A percentile compares a stretch with the other conserved stretches of the same genome.
Evolutionary conservation across 176 grass and related monocot species (phyloP).

Genomic region (Lolium rigidum): DNA sequence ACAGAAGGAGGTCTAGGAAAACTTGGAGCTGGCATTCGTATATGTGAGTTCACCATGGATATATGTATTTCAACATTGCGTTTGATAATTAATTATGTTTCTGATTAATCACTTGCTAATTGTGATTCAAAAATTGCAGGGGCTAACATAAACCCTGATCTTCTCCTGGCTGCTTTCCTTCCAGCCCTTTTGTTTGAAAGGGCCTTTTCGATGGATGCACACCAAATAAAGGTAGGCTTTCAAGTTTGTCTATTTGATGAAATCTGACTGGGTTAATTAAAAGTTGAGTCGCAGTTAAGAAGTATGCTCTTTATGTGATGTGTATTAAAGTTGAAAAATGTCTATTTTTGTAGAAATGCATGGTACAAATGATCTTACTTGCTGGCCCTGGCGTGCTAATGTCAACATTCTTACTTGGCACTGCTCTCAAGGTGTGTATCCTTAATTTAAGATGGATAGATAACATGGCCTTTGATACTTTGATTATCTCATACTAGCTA

Average conservation of each 20-base stretch:
- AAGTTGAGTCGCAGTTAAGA: neutral
- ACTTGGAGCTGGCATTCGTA: slow-evolving; percentile 80
- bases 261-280: neutral
- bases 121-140: slow-evolving; percentile 52
- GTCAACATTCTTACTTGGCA: slow-evolving; percentile 81
- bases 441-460: neutral
- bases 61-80: neutral
- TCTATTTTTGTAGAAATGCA: slow-evolving; percentile 80
- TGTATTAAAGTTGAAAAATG: neutral
- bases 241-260: neutral
- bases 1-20: slow-evolving; percentile 76
- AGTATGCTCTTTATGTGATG: neutral
- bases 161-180: slow-evolving; percentile 89
- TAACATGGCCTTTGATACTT: slow-evolving; percentile 2
- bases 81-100: slow-evolving; percentile 9
- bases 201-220: slow-evolving; percentile 86
- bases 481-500: slow-evolving; percentile 32
- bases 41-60: slow-evolving; percentile 69
- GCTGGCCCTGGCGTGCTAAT: slow-evolving; percentile 90
- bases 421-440: slow-evolving; percentile 67
- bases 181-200: slow-evolving; percentile 96
- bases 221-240: slow-evolving; percentile 83
- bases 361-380: slow-evolving; percentile 86
- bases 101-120: neutral
- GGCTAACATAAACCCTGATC: slow-evolving; percentile 92